Conservation (phyloP, 495 filamentous ascomycete species). For the Lichenothelia convexa region DNA sequence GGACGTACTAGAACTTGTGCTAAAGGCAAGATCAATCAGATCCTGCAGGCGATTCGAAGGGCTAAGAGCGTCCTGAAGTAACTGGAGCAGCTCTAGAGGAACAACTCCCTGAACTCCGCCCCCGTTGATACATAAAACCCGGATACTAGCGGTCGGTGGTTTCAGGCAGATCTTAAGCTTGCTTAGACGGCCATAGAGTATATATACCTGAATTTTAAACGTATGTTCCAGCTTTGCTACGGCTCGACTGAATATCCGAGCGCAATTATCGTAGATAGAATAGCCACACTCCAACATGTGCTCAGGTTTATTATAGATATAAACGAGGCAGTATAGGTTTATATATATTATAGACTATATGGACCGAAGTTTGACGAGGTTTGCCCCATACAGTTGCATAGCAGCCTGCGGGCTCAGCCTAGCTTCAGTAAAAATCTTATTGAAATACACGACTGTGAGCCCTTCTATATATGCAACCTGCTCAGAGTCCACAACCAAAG, state of each 20-base stretch:
- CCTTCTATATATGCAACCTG: too few species aligned
- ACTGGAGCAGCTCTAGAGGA: conserved; percentile 18
- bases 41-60: conserved; percentile 12
- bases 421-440: too few species aligned
- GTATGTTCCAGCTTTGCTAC: conserved; percentile 8
- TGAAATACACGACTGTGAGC: too few species aligned
- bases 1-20: conserved; percentile 18
- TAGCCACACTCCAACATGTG: conserved; percentile 18
- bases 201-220: conserved; percentile 11
- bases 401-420: too few species aligned
- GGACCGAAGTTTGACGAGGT: background rate
- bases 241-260: conserved; percentile 12
- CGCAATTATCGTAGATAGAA: conserved; percentile 18
- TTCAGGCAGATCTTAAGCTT: conserved; percentile 12
- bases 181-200: conserved; percentile 5
- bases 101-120: conserved; percentile 19
- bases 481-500: too few species aligned
- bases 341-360: background rate
- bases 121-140: conserved; percentile 22
- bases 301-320: conserved; percentile 13
- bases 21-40: conserved; percentile 19
- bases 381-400: background rate
- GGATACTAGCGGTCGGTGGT: conserved; percentile 17
- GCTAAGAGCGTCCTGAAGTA: conserved; percentile 17
- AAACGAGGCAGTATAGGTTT: conserved; percentile 12